Evolutionary conservation across 805 yeast genomes (phyloP).

Genomic region (Barnettozyma sucrosica): DNA sequence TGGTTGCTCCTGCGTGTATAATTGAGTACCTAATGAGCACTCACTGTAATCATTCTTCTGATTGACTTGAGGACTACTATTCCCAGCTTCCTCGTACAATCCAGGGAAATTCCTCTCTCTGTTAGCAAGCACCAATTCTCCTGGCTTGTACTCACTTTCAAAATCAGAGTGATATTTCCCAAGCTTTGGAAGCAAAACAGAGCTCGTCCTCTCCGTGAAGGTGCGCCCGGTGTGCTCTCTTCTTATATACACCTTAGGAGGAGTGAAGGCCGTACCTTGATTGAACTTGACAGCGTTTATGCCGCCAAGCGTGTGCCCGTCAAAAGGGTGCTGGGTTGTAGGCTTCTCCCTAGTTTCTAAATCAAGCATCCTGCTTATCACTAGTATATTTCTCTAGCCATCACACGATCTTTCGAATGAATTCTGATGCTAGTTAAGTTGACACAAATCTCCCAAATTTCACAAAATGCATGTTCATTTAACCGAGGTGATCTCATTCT

Average conservation of each 20-base stretch:
- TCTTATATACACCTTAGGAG: neutral
- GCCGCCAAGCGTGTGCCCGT: neutral
- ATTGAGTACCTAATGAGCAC: neutral
- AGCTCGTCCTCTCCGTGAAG: neutral
- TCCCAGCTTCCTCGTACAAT: neutral
- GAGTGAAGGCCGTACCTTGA: neutral
- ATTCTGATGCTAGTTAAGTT: neutral
- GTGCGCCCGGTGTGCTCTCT: neutral
- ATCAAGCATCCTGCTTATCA: too few relatives aligned
- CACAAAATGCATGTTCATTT: neutral
- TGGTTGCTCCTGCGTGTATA: neutral
- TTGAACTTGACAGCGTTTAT: neutral
- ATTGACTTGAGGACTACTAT: neutral
- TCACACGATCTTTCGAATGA: neutral
- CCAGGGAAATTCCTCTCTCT: conserved; percentile 5
- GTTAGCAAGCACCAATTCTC: conserved; percentile 10
- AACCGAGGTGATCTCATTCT: neutral
- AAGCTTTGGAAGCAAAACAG: neutral
- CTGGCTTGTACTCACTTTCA: conserved; percentile 3
- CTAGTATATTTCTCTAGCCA: neutral
- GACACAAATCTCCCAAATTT: neutral
- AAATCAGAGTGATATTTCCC: neutral
- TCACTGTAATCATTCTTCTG: neutral
- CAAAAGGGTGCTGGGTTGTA: neutral
- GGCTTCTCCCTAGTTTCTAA: neutral